A percentile compares a stretch with the other conserved stretches of the same genome.
These are phyloP conservation scores for Uronychia binucleata DNA, from an alignment of 73 alveolate species.

Conservation along the genomic window DNA sequence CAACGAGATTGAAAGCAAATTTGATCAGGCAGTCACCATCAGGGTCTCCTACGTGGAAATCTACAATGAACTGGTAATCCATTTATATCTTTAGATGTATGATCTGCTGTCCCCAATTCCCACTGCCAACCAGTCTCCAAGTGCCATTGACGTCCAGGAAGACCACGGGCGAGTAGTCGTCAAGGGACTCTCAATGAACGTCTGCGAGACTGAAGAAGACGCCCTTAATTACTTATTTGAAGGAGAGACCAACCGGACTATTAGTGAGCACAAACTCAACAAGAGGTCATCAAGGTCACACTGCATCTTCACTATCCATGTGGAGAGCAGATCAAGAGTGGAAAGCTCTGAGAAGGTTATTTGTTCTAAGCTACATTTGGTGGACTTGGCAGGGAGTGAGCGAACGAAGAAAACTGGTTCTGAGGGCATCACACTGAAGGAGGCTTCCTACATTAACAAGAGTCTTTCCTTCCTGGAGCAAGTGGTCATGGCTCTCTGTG, in stretches of 20 bases:
- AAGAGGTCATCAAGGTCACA: slow-evolving; percentile 97
- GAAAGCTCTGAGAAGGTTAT: slow-evolving; percentile 81
- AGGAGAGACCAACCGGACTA: slow-evolving; percentile 98
- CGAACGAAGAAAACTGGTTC: slow-evolving; percentile 98
- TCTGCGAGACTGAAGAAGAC: slow-evolving; percentile 94
- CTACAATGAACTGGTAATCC: slow-evolving; percentile 94
- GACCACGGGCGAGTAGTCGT: slow-evolving; percentile 85
- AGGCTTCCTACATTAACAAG: slow-evolving; percentile 99
- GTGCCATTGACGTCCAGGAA: slow-evolving; percentile 21
- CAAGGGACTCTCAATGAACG: slow-evolving; percentile 87
- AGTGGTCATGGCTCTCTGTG: slow-evolving; percentile 98
- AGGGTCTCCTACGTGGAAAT: slow-evolving; percentile 97
- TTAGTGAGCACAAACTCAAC: slow-evolving; percentile 96
- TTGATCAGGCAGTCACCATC: slow-evolving; percentile 86
- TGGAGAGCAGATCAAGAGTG: slow-evolving; percentile 91
- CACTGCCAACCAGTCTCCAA: slow-evolving; percentile 26
- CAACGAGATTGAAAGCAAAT: slow-evolving; percentile 88
- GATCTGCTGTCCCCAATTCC: slow-evolving; percentile 88
- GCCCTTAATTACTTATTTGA: slow-evolving; percentile 97
- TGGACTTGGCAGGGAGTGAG: slow-evolving; percentile 99
- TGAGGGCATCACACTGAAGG: slow-evolving; percentile 92
- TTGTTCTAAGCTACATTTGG: slow-evolving; percentile 94
- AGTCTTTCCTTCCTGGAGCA: slow-evolving; percentile 98
- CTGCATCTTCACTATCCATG: slow-evolving; percentile 96
- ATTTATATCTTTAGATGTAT: slow-evolving; percentile 57